Conservation (phyloP, 2,329 filamentous ascomycete species). For the Neonectria punicea region DNA sequence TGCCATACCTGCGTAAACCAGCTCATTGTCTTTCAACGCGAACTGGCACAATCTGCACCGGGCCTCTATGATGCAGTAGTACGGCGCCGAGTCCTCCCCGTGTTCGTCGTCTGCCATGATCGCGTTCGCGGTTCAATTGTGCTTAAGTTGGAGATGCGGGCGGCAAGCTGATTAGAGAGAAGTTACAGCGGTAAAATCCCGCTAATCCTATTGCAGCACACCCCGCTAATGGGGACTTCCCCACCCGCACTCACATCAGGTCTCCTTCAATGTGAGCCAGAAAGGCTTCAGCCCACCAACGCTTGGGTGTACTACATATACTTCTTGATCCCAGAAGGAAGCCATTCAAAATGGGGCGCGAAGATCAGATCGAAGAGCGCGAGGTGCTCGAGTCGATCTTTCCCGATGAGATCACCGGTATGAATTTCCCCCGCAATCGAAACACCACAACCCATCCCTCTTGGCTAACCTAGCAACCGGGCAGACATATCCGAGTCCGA, state of each 20-base stretch:
- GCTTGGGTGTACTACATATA: constrained; percentile 2
- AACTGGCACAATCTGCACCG: constrained; percentile 26
- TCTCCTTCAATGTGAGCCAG: constrained; percentile 21
- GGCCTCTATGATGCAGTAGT: constrained; percentile 25
- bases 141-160: neutral
- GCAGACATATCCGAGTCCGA: constrained; percentile 89
- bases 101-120: neutral
- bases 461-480: constrained; percentile 23
- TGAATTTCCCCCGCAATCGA: neutral
- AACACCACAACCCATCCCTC: neutral
- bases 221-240: constrained; percentile 44
- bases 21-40: constrained; percentile 1
- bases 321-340: constrained; percentile 13
- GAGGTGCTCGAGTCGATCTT: constrained; percentile 99
- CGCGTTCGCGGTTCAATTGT: neutral
- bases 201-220: constrained; percentile 39
- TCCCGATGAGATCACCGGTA: constrained; percentile 95
- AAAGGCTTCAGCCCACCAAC: constrained; percentile 15
- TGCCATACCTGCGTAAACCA: constrained; percentile 12
- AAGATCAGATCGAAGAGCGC: constrained; percentile 95
- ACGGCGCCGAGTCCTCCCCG: neutral
- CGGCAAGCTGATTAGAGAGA: too few species aligned
- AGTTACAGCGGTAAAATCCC: constrained; percentile 40
- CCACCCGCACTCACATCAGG: constrained; percentile 38
- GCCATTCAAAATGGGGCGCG: constrained; percentile 66